Base-by-base conservation (phyloP, 495 filamentous ascomycete species). In the Cercophora sp. region DNA sequence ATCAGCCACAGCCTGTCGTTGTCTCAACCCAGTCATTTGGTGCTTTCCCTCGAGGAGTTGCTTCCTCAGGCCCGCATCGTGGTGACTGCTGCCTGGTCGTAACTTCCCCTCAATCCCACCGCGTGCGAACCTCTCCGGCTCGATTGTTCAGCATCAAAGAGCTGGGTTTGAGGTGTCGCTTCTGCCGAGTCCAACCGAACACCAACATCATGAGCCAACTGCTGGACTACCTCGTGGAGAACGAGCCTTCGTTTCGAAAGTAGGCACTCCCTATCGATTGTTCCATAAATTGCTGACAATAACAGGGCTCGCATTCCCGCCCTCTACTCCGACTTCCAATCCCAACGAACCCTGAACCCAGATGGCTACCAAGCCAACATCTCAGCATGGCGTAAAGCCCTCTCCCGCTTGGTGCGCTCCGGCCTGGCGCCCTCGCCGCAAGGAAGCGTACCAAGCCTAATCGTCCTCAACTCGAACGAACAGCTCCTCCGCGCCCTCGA, bases 261-360 rank as follows among this genome's bases (percentile, higher is more conserved):
- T 76, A n/a, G n/a, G n/a, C n/a, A n/a, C n/a, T n/a, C n/a, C n/a
- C n/a, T n/a, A n/a, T n/a, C n/a, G n/a, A n/a, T n/a, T n/a, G n/a
- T n/a, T n/a, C n/a, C n/a, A n/a, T n/a, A n/a, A n/a, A n/a, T n/a
- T n/a, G n/a, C n/a, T n/a, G n/a, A n/a, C n/a, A n/a, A n/a, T n/a
- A n/a, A 9, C 54, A 93, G 87, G 70, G 82, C 85, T 54, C 90
- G 93, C 34, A 83, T 96, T 4, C 86, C 90, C 5, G 91, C 91
- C 11, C 82, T 98, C 45, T 98, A 96, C 72, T 96, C 91, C 51
- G 94, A 97, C 67, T 97, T 98, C 69, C 73, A 81, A 3, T 65
- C 78, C 29, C 90, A 92, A 55, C 80, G 79, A 53, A 82, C 81
- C 48, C 85, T 86, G 26, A 98, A 98, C 64, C 91, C 91, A 1